Percentiles rank a stretch among this genome's conserved stretches.
phyloP scores from a whole-genome alignment of 805 yeast species.

The Zygosaccharomyces gambellarensis region DNA sequence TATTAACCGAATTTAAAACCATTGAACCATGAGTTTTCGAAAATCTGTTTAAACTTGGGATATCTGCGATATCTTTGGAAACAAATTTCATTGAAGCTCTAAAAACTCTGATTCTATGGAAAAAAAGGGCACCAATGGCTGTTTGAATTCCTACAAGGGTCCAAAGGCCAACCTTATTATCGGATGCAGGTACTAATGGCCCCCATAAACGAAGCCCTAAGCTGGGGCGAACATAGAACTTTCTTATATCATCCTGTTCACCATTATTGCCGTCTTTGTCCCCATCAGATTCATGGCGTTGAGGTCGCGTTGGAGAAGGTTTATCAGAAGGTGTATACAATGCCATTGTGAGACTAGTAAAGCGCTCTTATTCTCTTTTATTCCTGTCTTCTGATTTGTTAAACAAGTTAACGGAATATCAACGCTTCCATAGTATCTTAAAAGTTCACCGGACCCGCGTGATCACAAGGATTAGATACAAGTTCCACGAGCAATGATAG shows the following conservation, averaged over 20 bases:
- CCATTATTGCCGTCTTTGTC: constrained; percentile 16
- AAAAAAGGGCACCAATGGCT: constrained; percentile 39
- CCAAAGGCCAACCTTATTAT: constrained; percentile 51
- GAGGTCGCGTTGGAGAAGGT: constrained; percentile 14
- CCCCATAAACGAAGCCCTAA: constrained; percentile 62
- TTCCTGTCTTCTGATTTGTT: neutral
- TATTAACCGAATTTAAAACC: constrained; percentile 12
- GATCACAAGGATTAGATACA: neutral
- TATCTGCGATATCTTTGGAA: constrained; percentile 30
- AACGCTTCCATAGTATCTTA: neutral
- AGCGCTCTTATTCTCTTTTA: neutral
- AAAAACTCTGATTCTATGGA: constrained; percentile 21
- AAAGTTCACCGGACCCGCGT: neutral
- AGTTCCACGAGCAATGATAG: too few relatives aligned
- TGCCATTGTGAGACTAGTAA: constrained; percentile 21
- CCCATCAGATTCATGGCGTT: constrained; percentile 5
- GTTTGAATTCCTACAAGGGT: constrained; percentile 51
- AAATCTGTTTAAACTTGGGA: constrained; percentile 34
- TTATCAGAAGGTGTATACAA: constrained; percentile 31
- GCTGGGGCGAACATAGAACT: constrained; percentile 45
- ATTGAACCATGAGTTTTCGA: constrained; percentile 29
- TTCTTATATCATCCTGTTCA: constrained; percentile 15
- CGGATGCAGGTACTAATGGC: constrained; percentile 70
- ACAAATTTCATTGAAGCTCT: constrained; percentile 13
- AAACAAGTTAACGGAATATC: neutral